Evolutionary conservation across 2,329 filamentous ascomycete species (phyloP), one percentile per base, ranked within the genome.

Genomic region (Colletotrichum sp.): DNA sequence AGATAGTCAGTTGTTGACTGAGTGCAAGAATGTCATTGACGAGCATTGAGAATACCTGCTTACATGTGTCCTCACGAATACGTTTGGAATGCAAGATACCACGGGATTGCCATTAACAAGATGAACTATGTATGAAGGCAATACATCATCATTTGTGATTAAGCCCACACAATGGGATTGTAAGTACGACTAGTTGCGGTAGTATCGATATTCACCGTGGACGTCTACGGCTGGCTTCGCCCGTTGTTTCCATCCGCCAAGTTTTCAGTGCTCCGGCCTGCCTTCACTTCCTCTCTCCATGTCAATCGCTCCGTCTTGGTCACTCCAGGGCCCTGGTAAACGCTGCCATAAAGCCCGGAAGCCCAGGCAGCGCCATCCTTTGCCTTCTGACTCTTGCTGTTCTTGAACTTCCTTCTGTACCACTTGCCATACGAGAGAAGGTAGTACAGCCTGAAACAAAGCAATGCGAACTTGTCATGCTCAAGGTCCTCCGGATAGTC

Each of bases 401-500:
- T 79, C 0, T 84, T 85, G 55, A 80, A 80, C n/a, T 78, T 78
- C 21, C 84, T 80, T 12, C 86, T 83, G 80, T 93, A 92, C 92
- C 91, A 93, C 78, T 88, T 90, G 26, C 92, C 91, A 79, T 93
- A 93, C 0, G 86, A 83, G 4, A 93, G 81, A 65, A 93, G 82
- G 75, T 93, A 93, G 78, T 93, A 93, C 75, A 93, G 80, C 59
- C 92, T 82, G 79, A 93, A 93, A 64, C 88, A 87, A 75, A 93
- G 79, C 71, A 93, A 87, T 0, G 92, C 90, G 79, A 92, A 93
- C 69, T 85, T 86, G 76, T 93, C 92, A n/a, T 90, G 83, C 83
- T 93, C 92, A 3, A 93, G 80, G 79, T 93, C 92, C 76, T 89
- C 89, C 0, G 91, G 91, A 79, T 94, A 95, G 8, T 85, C 84